Evolutionary conservation across 768 basidiomycete genomes (phyloP), one percentile per base, ranked within the genome.

Genomic region (Artomyces pyxidatus): DNA sequence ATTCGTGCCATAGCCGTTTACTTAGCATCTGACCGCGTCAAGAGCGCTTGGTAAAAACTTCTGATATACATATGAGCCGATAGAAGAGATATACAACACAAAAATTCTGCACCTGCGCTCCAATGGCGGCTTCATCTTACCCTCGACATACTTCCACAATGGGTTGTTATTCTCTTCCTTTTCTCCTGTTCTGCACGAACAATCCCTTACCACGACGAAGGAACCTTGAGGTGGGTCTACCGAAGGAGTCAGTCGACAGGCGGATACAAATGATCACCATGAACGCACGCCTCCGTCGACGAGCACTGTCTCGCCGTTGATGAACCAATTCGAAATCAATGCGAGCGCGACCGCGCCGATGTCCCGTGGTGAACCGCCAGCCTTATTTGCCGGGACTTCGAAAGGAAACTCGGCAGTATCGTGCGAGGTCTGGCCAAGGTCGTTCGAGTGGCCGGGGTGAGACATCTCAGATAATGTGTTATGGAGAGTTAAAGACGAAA

Each of bases 241-340:
- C 28, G 30, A 30, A 4, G 17, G 32, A 7, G 17, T 0, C 12
- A 2, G 4, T 35, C 4, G 4, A 14, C 29, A 11, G 26, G 46
- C 21, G 27, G 26, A 28, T 26, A 59, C 10, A 11, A 37, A 11
- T 23, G 12, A 14, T 42, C 7, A 40, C n/a, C 25, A 37, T 37
- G 21, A 37, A 71, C 73, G 58, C 59, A 75, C 72, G 9, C 74
- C 72, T 21, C 74, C 74, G 49, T 75, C 74, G 42, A 75, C 71
- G 28, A 74, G 54, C 6, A 75, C 72, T 12, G 72, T 74, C 58
- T 74, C 73, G 1, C 35, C 72, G 46, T 72, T 75, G 35, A 77
- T 68, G 53, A 68, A 76, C 65, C 69, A 70, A 49, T 77, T 75
- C 7, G 67, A 65, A n/a, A 74, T 68, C 6, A 75, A 56, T 53